Base-by-base conservation (phyloP, 345 rosid genomes). In the Cardiospermum halicacabum region DNA sequence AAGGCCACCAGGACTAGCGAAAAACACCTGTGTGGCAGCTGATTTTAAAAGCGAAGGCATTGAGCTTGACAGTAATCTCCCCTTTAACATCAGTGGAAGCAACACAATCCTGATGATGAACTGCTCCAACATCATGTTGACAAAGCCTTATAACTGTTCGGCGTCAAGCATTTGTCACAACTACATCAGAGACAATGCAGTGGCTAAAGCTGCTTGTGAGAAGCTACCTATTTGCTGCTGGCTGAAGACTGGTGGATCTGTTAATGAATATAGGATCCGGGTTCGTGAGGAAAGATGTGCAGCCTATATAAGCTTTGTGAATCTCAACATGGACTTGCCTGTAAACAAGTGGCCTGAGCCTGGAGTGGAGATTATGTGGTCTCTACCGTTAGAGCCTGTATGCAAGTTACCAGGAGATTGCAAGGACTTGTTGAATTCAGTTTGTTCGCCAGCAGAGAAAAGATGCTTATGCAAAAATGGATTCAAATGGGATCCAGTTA, bases 401-500 rank as follows among this genome's bases (percentile, higher is more conserved):
- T 82, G 86, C 11, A 40, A 58, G 57, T 37, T 30, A 75, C 58
- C 78, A 67, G 69, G 21, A 24, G 90, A 89, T 30, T 86, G 90
- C 65, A 66, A 45, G 61, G 72, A 53, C 18, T 62, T 78, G 64
- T 62, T 75, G 68, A 75, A 81, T 58, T 84, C 88, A 1, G 72
- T 57, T 40, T 37, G 64, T 8, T 22, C 77, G 53, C 64, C 75
- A 28, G 53, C 27, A 4, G n/a, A 26, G 34, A 67, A 62, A 24
- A 68, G 86, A 53, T 82, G 86, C 45, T 82, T 42, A 40, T 81
- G 85, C 53, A 55, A 62, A 0, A 25, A 60, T 11, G 75, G 65
- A 11, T 43, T 76, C 31, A 10, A 2, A 27, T 78, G 85, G 85
- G 73, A 78, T 27, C 72, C 78, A 5, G 39, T 60, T 21, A 58